phyloP scores from a whole-genome alignment of 805 yeast species.

The Priceomyces castillae region DNA sequence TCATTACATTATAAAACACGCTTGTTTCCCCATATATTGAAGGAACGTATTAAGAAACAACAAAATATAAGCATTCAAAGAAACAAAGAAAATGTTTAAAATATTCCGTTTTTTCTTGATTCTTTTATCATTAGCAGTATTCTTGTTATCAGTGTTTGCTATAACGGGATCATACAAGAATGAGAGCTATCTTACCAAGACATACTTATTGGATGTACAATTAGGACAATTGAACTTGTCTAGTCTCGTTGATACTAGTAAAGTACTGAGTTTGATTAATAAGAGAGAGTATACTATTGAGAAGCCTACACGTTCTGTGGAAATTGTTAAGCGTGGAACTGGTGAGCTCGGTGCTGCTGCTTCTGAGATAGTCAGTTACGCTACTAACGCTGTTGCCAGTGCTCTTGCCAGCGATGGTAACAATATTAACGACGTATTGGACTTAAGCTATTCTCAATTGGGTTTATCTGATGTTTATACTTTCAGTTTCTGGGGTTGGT shows the following conservation, averaged over 20 bases:
- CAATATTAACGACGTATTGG: neutral
- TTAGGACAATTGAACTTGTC: constrained; percentile 31
- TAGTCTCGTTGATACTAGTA: constrained; percentile 21
- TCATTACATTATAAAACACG: too few relatives aligned
- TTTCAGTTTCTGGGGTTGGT: constrained; percentile 43
- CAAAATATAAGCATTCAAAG: too few relatives aligned
- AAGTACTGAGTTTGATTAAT: constrained; percentile 6
- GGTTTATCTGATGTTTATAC: constrained; percentile 43
- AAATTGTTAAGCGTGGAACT: neutral
- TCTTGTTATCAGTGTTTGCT: constrained; percentile 34
- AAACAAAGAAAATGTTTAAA: constrained; percentile 20
- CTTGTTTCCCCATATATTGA: too few relatives aligned
- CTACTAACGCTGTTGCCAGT: neutral
- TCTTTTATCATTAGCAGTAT: constrained; percentile 29
- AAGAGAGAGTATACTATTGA: neutral
- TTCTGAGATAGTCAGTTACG: neutral
- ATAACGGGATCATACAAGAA: constrained; percentile 39
- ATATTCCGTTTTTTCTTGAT: constrained; percentile 33
- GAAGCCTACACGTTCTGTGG: neutral
- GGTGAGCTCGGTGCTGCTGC: constrained; percentile 1
- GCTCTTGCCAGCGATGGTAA: neutral
- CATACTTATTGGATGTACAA: constrained; percentile 37
- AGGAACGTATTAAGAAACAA: too few relatives aligned
- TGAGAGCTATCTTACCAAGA: constrained; percentile 29
- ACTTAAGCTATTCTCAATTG: constrained; percentile 26